phyloP scores from a whole-genome alignment of 331 rosid genomes.

The Malus hybrid region DNA sequence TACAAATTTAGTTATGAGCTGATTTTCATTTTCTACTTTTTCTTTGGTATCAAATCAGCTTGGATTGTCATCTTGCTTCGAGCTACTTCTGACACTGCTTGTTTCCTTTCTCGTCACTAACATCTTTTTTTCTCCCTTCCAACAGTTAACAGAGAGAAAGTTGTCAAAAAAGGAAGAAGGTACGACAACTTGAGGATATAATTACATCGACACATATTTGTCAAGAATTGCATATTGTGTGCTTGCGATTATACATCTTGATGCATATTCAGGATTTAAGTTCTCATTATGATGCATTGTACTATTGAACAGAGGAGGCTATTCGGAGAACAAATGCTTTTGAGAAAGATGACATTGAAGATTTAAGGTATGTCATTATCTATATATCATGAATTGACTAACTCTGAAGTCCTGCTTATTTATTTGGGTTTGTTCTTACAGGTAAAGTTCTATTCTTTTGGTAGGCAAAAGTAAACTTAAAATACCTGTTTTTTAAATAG shows the following conservation, averaged over 20 bases:
- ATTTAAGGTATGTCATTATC: slow-evolving; percentile 54
- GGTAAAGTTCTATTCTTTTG: neutral
- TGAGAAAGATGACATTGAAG: slow-evolving; percentile 39
- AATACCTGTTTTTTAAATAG: neutral
- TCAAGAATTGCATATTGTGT: no score
- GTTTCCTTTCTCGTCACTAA: neutral
- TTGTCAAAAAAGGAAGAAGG: slow-evolving; percentile 79
- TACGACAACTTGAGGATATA: slow-evolving; percentile 13
- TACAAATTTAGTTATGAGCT: slow-evolving; percentile 15
- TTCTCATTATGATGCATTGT: slow-evolving; percentile 27
- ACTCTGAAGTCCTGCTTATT: neutral
- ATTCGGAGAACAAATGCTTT: slow-evolving; percentile 62
- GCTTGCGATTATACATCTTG: neutral
- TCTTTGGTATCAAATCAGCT: neutral
- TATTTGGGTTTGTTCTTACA: neutral
- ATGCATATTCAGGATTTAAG: neutral
- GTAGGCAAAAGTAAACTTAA: neutral
- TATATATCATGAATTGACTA: neutral
- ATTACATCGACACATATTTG: neutral
- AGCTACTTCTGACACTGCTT: neutral
- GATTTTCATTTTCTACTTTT: neutral
- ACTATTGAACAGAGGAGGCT: slow-evolving; percentile 66
- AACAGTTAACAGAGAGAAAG: slow-evolving; percentile 66
- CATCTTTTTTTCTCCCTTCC: slow-evolving; percentile 10
- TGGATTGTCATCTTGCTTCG: neutral